Conservation (phyloP, 2,329 filamentous ascomycete genomes). For the Delphinella strobiligena region DNA sequence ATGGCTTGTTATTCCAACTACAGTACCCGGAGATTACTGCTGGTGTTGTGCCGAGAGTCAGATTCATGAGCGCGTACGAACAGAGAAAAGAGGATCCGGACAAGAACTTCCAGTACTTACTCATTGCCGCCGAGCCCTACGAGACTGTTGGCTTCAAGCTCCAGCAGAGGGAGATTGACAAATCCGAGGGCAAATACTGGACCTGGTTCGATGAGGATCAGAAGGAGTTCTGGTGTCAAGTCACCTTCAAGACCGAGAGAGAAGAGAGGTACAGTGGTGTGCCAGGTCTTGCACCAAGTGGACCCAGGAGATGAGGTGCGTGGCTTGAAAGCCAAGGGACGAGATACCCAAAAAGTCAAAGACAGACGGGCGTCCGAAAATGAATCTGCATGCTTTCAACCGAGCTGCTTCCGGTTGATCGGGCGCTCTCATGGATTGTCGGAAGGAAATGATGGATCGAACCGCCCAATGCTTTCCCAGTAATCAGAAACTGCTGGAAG, state of each 20-base stretch:
- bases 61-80: constrained; percentile 96
- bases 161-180: constrained; percentile 84
- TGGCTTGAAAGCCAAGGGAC: background rate
- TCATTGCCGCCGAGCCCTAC: constrained; percentile 93
- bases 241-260: constrained; percentile 96
- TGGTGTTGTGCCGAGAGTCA: constrained; percentile 66
- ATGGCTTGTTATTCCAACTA: constrained; percentile 88
- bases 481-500: too few relatives aligned
- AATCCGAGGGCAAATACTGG: constrained; percentile 78
- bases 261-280: constrained; percentile 74
- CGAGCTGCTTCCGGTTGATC: too few relatives aligned
- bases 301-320: constrained; percentile 4
- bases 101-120: constrained; percentile 85
- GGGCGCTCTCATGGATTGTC: too few relatives aligned
- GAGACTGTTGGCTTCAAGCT: constrained; percentile 96
- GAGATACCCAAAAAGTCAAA: background rate
- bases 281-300: constrained; percentile 37
- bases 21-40: constrained; percentile 83
- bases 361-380: too few relatives aligned
- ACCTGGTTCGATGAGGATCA: constrained; percentile 90
- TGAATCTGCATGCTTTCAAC: too few relatives aligned
- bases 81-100: constrained; percentile 93
- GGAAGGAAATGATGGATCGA: too few relatives aligned
- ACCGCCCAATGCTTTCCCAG: too few relatives aligned
- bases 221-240: constrained; percentile 95